Evolutionary conservation across 176 grass and related monocot species (phyloP), one percentile per base, ranked within the genome.

Genomic region (Bothriochloa decipiens): DNA sequence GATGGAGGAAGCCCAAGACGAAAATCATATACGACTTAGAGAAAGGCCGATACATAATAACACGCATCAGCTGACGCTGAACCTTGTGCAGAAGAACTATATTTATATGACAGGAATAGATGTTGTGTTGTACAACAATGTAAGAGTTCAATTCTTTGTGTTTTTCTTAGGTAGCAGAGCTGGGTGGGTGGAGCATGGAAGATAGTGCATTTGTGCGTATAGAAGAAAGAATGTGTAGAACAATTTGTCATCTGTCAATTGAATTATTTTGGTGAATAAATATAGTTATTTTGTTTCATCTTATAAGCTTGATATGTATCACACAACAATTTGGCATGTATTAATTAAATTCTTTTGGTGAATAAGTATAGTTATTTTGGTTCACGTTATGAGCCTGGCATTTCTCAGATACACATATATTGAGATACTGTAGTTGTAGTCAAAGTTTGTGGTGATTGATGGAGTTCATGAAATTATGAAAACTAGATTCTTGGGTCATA

Each of bases 21-120:
- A 98, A 92, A 71, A 98, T 92, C 57, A 93, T 98, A 83, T 98
- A 95, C 3, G 96, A 98, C 86, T 79, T 98, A 50, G 96, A 98
- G 83, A 98, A 98, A 92, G 93, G 91, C 25, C 82, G 89, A 26
- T 98, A 98, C 76, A 98, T 98, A 50, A 83, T 93, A 28, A 93
- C 91, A 29, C 89, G 57, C 85, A 57, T 93, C 81, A 86, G 83
- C 52, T 93, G 85, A 93, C 64, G 25, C 46, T 80, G 64, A 74
- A 70, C n/a, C 26, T 62, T 84, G 69, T 82, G 71, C 72, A 80
- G 76, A 79, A 40, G 79, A 83, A 74, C 35, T 39, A 77, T 72
- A 85, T 78, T 74, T 81, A 65, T 67, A 85, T 23, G 32, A 79
- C 68, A 87, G 72, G 70, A 76, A 79, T 90, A 87, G 66, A 78